A percentile compares a stretch with the other conserved stretches of the same genome.
Evolutionary conservation across 177 flowering plant species (phyloP).

Genomic region (Vitis hybrid): DNA sequence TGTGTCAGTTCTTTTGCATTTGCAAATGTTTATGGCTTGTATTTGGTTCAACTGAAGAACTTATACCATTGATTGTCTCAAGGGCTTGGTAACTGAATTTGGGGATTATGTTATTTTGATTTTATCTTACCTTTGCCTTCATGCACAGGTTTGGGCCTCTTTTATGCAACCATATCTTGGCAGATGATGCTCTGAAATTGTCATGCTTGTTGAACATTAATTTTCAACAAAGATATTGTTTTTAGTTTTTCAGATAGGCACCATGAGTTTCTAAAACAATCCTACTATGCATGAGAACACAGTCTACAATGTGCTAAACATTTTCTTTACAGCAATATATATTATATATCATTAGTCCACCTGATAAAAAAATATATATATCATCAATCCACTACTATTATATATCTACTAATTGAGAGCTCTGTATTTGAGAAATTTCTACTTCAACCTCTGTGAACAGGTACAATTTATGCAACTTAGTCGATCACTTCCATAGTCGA

Average conservation of each 20-base stretch:
- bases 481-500: conserved; percentile 84
- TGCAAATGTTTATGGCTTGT: background rate
- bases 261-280: too few species aligned
- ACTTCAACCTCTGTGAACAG: conserved; percentile 36
- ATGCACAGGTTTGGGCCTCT: background rate
- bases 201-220: background rate
- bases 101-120: background rate
- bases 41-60: background rate
- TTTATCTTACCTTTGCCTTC: background rate
- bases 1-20: background rate
- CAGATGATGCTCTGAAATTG: background rate
- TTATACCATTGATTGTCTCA: background rate
- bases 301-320: too few species aligned
- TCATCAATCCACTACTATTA: too few species aligned
- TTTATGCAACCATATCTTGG: background rate
- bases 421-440: background rate
- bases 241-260: too few species aligned
- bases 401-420: background rate
- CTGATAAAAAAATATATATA: too few species aligned
- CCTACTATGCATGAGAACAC: too few species aligned
- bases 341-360: too few species aligned
- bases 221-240: too few species aligned
- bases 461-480: conserved; percentile 73
- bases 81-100: background rate
- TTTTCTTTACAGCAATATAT: too few species aligned